Evolutionary conservation across 768 basidiomycete genomes (phyloP), one percentile per base, ranked within the genome.

Genomic region (Naganishia antarctica): DNA sequence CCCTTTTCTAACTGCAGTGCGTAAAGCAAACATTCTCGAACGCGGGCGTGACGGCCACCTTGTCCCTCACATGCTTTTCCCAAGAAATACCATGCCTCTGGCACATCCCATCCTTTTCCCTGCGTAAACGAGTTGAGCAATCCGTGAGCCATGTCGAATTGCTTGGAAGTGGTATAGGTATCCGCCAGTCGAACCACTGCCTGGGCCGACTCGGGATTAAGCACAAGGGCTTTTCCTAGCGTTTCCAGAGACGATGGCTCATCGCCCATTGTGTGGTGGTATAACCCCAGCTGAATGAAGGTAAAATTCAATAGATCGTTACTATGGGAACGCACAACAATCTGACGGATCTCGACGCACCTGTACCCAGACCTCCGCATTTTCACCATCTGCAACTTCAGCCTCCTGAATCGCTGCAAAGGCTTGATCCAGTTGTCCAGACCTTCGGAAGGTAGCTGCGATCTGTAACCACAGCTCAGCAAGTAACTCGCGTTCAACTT

Each of bases 31-130:
- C 88, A 88, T 75, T 92, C 89, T 61, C 83, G 81, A 71, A 89
- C 88, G 53, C 84, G 80, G 57, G 85, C 86, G 66, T 51, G 59
- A 25, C 83, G 84, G 57, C 87, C 82, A 1, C 83, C 87, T 71
- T 89, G 90, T 69, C 86, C 73, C 50, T 86, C 85, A 71, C 88
- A 88, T 25, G 87, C 87, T 71, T 86, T 90, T 6, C 86, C 89
- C 15, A 98, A 82, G 74, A 86, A 89, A 76, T 88, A 94, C 94
- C 94, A 99, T 26, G 89, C 93, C 75, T 98, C 94, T 0, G 92
- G 84, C 1, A 88, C 83, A 74, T 96, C 87, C 91, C 92, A 97
- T 12, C 87, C 94, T 12, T 64, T 60, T 0, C 81, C 79, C 43
- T 85, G 84, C 0, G 91, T 89, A 50, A 91, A 73, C 67, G 88